A percentile compares a stretch with the other conserved stretches of the same genome.
phyloP scores from a whole-genome alignment of 352 stramenopile species.

The Phytophthora pisi region DNA sequence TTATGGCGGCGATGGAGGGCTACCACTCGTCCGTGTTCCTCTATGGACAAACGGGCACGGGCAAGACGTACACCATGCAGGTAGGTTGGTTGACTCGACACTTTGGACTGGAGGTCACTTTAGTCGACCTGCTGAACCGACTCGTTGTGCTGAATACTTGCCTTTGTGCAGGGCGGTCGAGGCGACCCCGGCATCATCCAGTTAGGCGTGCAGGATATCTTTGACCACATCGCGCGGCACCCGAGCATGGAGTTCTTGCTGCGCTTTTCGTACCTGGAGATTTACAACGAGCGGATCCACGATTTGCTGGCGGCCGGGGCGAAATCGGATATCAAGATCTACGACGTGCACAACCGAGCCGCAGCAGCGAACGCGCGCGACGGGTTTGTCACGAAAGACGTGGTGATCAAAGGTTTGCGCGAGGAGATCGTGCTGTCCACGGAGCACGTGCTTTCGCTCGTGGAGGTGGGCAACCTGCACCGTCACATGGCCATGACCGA shows the following conservation, averaged over 20 bases:
- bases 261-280: conserved; percentile 96
- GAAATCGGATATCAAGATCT: conserved; percentile 79
- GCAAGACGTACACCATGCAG: conserved; percentile 88
- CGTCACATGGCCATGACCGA: conserved; percentile 79
- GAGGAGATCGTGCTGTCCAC: conserved; percentile 82
- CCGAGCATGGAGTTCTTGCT: conserved; percentile 69
- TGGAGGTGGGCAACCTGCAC: conserved; percentile 81
- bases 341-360: conserved; percentile 63
- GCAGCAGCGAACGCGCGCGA: conserved; percentile 24
- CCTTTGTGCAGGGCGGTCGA: conserved; percentile 35
- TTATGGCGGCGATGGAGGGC: conserved; percentile 72
- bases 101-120: conserved; percentile 5
- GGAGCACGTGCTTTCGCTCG: conserved; percentile 85
- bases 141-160: conserved; percentile 29
- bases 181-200: conserved; percentile 83
- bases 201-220: conserved; percentile 88
- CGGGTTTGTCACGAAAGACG: conserved; percentile 67
- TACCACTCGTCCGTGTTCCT: conserved; percentile 90
- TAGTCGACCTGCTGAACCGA: conserved; percentile 21
- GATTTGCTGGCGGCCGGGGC: conserved; percentile 90
- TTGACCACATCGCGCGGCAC: conserved; percentile 74
- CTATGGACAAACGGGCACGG: conserved; percentile 92
- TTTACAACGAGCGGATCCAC: conserved; percentile 98
- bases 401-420: conserved; percentile 85
- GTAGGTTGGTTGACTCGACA: conserved; percentile 25